Base-by-base conservation (phyloP, 2,329 filamentous ascomycete genomes). In the Sarocladium kiliense region DNA sequence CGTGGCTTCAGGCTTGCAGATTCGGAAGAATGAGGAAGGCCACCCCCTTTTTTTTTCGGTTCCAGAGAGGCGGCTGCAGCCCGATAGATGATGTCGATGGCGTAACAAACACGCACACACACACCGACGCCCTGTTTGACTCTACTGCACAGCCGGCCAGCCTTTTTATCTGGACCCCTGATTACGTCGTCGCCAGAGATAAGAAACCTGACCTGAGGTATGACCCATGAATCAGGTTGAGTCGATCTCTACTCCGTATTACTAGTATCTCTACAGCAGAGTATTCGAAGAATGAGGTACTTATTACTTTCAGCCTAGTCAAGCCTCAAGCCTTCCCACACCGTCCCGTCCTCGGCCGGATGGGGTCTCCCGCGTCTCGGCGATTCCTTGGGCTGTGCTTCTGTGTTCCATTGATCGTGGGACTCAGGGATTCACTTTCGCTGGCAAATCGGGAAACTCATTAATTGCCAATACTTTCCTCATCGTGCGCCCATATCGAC, bases 61-160 rank as follows among this genome's bases (percentile, higher is more conserved):
- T 16, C 7, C 36, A n/a, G 16, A n/a, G 9, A n/a, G 36, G 9
- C 18, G 36, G 12, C 36, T 39, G 44, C 44, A 4, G 25, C 25
- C 44, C 44, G 5, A 47, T n/a, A n/a, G n/a, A n/a, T 47, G 44
- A 47, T 47, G 44, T 47, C 44, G 44, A 47, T 47, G 44, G 44
- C 44, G 44, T 30, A 47, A 47, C 25, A 30, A 30, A n/a, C n/a
- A n/a, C 23, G 9, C 44, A 47, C 44, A 21, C 44, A 47, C 9
- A 16, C 5, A 4, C 44, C 4, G 4, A 47, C 25, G n/a, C 44
- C 10, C 44, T 47, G 44, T 23, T 39, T n/a, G n/a, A n/a, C n/a
- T 39, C 12, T 18, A 18, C 18, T 25, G 10, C 4, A 10, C 7
- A 18, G 3, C 18, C 21, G 5, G 41, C 18, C 4, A 6, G 12